A percentile compares a stretch with the other conserved stretches of the same genome.
Conservation (phyloP, 176 grass and related monocot species). For the Cymbopogon citratus region DNA sequence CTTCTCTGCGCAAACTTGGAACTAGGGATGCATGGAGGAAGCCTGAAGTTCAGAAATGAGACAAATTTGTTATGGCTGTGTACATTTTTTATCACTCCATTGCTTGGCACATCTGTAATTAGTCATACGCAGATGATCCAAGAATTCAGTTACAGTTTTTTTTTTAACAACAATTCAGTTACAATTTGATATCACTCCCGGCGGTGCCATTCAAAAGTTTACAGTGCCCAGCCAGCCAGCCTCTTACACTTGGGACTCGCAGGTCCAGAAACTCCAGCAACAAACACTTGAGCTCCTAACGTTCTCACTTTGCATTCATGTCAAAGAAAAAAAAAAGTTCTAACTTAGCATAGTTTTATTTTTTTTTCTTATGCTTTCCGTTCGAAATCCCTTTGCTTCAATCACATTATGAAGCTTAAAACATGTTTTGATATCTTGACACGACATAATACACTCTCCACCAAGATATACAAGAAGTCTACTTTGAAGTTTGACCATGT, state of each 20-base stretch:
- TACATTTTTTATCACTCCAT: background rate
- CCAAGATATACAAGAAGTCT: background rate
- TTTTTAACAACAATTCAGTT: background rate
- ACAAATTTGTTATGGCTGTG: background rate
- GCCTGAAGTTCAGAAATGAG: background rate
- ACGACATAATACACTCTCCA: background rate
- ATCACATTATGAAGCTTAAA: background rate
- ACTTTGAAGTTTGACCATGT: constrained; percentile 8
- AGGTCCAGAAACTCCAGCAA: background rate
- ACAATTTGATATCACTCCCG: background rate
- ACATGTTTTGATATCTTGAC: background rate
- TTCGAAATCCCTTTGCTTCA: background rate
- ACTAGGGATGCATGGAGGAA: background rate
- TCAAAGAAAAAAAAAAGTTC: no score
- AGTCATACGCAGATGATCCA: background rate
- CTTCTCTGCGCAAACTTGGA: background rate
- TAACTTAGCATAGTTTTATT: background rate
- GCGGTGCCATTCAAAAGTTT: no score
- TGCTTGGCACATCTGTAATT: background rate
- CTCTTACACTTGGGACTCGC: no score
- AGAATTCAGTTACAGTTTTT: background rate
- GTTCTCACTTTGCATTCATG: no score
- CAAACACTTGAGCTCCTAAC: background rate
- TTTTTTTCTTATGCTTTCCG: no score
- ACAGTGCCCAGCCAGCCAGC: no score